Evolutionary conservation across 1,139 yeast species (phyloP).

Genomic region (Yamadazyma atmosphaerica): DNA sequence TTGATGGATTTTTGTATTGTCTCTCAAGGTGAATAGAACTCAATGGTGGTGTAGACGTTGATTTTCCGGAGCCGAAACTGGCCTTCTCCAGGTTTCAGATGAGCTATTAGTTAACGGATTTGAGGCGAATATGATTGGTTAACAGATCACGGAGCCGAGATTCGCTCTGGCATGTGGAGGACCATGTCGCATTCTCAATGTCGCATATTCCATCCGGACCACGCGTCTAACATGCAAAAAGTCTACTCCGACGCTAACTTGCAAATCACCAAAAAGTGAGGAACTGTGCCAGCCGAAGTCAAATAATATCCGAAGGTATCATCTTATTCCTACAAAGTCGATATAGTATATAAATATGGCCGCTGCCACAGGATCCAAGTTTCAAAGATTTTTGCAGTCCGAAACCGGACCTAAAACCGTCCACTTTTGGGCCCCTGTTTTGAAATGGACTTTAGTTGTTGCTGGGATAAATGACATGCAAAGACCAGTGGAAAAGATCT

Average conservation of each 20-base stretch:
- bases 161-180: conserved; percentile 7
- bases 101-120: conserved; percentile 5
- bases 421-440: conserved; percentile 83
- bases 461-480: conserved; percentile 87
- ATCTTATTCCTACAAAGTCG: too few species aligned
- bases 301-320: too few species aligned
- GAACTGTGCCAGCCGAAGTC: conserved; percentile 2
- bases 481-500: conserved; percentile 88
- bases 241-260: background rate
- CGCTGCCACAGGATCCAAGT: conserved; percentile 54
- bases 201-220: too few species aligned
- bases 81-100: conserved; percentile 14
- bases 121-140: conserved; percentile 8
- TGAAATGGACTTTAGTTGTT: conserved; percentile 83
- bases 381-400: conserved; percentile 71
- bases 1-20: too few species aligned
- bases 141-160: conserved; percentile 12
- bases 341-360: too few species aligned
- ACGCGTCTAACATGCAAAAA: background rate
- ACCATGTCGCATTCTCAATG: background rate
- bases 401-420: conserved; percentile 95
- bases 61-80: background rate
- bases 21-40: too few species aligned
- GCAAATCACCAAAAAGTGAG: background rate
- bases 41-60: too few species aligned